These are phyloP conservation scores for Fusarium palustre DNA, from an alignment of 2,329 filamentous ascomycete species.

Conservation along the genomic window DNA sequence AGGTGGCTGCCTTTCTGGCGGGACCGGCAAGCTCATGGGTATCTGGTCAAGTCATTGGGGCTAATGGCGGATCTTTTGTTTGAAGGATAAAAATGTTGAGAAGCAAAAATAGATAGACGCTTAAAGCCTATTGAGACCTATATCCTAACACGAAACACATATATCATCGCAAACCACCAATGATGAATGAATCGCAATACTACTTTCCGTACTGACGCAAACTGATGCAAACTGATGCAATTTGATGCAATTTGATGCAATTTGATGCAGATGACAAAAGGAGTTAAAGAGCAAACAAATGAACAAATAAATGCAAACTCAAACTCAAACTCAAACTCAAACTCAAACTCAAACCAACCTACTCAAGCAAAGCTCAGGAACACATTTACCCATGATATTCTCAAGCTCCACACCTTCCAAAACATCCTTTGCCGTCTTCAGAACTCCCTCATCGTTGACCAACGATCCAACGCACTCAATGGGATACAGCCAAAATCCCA, in stretches of 20 bases:
- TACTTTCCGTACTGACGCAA: neutral
- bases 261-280: too few relatives aligned
- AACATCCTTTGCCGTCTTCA: neutral
- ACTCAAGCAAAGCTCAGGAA: neutral
- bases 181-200: too few relatives aligned
- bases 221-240: neutral
- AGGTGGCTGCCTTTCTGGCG: slow-evolving; percentile 5
- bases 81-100: neutral
- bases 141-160: too few relatives aligned
- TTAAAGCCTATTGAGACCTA: too few relatives aligned
- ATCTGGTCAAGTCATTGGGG: slow-evolving; percentile 12
- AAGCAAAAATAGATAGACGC: too few relatives aligned
- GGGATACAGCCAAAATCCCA: neutral
- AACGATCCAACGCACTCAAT: neutral
- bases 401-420: neutral
- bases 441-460: rapidly evolving
- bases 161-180: rapidly evolving
- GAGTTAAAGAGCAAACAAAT: too few relatives aligned
- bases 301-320: neutral
- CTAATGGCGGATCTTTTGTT: slow-evolving; percentile 20
- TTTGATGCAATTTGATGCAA: neutral
- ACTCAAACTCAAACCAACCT: neutral
- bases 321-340: neutral
- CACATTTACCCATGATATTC: neutral
- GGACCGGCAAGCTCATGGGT: slow-evolving; percentile 15